Conservation (phyloP, 108 stramenopile genomes). For the Cyclotella cryptica region DNA sequence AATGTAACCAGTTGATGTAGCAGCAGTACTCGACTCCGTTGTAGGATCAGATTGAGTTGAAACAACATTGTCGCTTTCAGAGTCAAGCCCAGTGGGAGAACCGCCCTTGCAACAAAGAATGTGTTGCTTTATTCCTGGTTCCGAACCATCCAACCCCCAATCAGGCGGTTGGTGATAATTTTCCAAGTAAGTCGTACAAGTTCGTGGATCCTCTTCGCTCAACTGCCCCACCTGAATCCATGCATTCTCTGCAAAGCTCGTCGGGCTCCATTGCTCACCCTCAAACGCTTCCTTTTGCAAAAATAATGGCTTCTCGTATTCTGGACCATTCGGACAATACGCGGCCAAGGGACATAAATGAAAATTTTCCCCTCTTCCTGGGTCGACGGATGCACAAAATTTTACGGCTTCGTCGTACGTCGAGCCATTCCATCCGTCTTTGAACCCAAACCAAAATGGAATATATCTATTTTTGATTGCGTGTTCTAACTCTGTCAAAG, state of each 20-base stretch:
- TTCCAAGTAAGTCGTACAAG: conserved; percentile 20
- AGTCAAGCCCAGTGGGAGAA: not conserved
- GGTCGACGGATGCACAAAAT: conserved; percentile 27
- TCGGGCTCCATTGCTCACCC: conserved; percentile 39
- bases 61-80: not conserved
- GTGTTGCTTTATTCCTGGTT: conserved; percentile 23
- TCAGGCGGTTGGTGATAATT: conserved; percentile 19
- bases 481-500: conserved; percentile 11
- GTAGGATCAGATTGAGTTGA: not conserved
- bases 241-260: conserved; percentile 9
- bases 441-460: conserved; percentile 20
- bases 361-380: conserved; percentile 13
- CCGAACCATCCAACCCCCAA: conserved; percentile 40
- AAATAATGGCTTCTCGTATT: conserved; percentile 23
- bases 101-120: conserved; percentile 39
- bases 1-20: not conserved
- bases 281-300: conserved; percentile 32
- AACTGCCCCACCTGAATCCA: conserved; percentile 33
- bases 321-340: conserved; percentile 35
- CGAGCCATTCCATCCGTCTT: conserved; percentile 21
- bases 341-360: conserved; percentile 29
- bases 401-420: conserved; percentile 13
- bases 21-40: not conserved
- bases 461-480: not conserved
- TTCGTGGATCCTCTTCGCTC: conserved; percentile 9